These are phyloP conservation scores for Suhomyces kunorum DNA, from an alignment of 1,139 yeast genomes.

Conservation along the genomic window DNA sequence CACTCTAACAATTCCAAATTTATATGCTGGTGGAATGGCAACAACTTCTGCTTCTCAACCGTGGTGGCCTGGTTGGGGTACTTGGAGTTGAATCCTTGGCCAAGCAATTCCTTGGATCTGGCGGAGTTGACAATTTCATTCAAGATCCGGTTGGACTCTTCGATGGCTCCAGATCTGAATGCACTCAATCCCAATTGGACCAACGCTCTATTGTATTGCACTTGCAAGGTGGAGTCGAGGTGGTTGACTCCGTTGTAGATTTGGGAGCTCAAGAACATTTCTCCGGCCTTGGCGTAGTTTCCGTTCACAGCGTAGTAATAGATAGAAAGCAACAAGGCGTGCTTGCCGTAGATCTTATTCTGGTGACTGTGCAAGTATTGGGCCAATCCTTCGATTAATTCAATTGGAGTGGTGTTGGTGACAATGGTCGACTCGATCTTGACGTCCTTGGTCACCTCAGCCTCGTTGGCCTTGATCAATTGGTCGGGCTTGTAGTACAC, in stretches of 20 bases:
- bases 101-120: conserved; percentile 87
- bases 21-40: conserved; percentile 98
- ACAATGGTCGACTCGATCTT: conserved; percentile 35
- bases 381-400: conserved; percentile 65
- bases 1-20: conserved; percentile 93
- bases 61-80: conserved; percentile 56
- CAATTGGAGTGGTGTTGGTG: conserved; percentile 36
- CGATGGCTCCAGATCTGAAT: conserved; percentile 83
- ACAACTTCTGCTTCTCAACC: conserved; percentile 76
- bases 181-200: conserved; percentile 97
- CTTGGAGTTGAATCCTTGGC: conserved; percentile 84
- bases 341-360: conserved; percentile 70
- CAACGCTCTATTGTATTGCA: conserved; percentile 89
- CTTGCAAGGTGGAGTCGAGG: conserved; percentile 85
- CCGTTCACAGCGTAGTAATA: conserved; percentile 91
- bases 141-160: conserved; percentile 84
- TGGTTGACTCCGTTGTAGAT: conserved; percentile 79
- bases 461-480: conserved; percentile 70
- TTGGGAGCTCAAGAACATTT: conserved; percentile 82
- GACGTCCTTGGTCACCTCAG: conserved; percentile 64
- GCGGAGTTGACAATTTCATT: conserved; percentile 87
- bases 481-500: conserved; percentile 87
- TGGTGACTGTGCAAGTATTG: conserved; percentile 65
- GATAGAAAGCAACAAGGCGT: conserved; percentile 81
- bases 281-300: conserved; percentile 81